Base-by-base conservation (phyloP, 805 yeast species). In the Ascoidea asiatica region DNA sequence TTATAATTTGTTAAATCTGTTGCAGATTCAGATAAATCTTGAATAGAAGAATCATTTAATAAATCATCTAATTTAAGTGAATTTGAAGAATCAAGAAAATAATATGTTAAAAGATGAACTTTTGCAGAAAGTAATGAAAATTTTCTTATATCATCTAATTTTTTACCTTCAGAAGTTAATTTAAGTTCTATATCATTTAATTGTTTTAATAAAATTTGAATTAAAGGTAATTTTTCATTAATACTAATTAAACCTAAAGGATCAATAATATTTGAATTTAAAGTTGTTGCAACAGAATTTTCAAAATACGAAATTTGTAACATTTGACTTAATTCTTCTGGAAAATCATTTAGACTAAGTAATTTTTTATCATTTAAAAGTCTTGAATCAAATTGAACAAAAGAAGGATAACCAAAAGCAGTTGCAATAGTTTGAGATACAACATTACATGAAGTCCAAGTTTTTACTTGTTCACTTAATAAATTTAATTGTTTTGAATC, bases 401-500 rank as follows among this genome's bases (percentile, higher is more conserved):
- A 88, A 0, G 95, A 87, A 0, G 97, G 98, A 56, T 83, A 89
- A 18, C 98, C 98, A 63, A 88, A 87, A 8, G 95, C 81, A 2
- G 95, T 78, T 3, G 95, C 95, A 48, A 92, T 79, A 2, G 81
- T 75, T 60, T 92, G 97, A 2, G 95, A 82, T 0, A 85, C 95
- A 19, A 85, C 73, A 57, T 92, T 92, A 56, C 96, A 87, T 8
- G 86, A 75, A n/a, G 86, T 75, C 98, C 98, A 90, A 0, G 98
- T 90, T 47, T 81, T 73, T 33, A 79, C 70, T 54, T 87, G 95
- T 61, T 92, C 98, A 21, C 73, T 73, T 15, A 83, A 60, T 54
- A 77, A 60, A 35, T 62, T 62, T 41, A 64, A 46, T 43, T 64
- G 66, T 21, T 48, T 57, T n/a, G 63, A 50, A 38, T 63, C 65